A percentile compares a stretch with the other conserved stretches of the same genome.
Conservation (phyloP, 2,329 filamentous ascomycete species). For the Incumbomyces lentus region DNA sequence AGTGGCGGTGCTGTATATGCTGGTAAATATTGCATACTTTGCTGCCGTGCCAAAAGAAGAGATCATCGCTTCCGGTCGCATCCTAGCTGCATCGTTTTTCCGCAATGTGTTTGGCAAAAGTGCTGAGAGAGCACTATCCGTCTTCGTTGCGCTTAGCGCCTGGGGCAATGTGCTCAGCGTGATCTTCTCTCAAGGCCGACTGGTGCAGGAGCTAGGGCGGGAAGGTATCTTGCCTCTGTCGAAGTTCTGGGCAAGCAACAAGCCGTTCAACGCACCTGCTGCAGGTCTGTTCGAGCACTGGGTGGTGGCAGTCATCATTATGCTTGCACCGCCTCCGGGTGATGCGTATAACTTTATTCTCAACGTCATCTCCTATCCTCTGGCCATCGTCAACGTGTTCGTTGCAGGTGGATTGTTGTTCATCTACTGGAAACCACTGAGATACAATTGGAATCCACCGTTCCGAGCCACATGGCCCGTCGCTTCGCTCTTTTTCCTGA, state of each 20-base stretch:
- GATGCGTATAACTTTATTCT: conserved; percentile 46
- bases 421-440: conserved; percentile 34
- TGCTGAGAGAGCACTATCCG: conserved; percentile 34
- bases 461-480: conserved; percentile 42
- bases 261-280: conserved; percentile 48
- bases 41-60: conserved; percentile 48
- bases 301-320: conserved; percentile 53
- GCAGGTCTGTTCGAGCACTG: conserved; percentile 50
- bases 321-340: conserved; percentile 56
- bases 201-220: conserved; percentile 56
- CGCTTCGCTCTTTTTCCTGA: conserved; percentile 42
- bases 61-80: conserved; percentile 43
- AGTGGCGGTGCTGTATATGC: conserved; percentile 47
- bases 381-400: conserved; percentile 25
- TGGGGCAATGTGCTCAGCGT: conserved; percentile 49
- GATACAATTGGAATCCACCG: conserved; percentile 34
- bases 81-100: conserved; percentile 49
- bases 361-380: conserved; percentile 30
- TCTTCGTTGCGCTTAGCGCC: conserved; percentile 42
- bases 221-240: conserved; percentile 59
- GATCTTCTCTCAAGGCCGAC: conserved; percentile 43
- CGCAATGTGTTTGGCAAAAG: conserved; percentile 42
- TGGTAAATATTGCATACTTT: conserved; percentile 51
- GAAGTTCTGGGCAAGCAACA: conserved; percentile 58
- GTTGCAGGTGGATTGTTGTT: conserved; percentile 38